These are phyloP conservation scores for Podaxis rugospora DNA, from an alignment of 768 basidiomycete species.

Conservation along the genomic window DNA sequence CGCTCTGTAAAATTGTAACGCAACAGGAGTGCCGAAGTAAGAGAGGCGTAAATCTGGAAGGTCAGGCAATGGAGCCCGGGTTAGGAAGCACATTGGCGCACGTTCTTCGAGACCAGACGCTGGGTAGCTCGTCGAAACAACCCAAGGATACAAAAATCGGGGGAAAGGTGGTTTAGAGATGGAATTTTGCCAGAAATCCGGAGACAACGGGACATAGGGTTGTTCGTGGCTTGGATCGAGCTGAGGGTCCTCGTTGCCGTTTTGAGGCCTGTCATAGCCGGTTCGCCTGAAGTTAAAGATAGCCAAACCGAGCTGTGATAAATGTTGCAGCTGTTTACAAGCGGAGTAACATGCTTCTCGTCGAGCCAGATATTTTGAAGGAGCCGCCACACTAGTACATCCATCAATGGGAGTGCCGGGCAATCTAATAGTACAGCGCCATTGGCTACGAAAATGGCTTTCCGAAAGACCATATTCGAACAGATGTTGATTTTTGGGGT, in stretches of 20 bases:
- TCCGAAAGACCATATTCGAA: slow-evolving; percentile 35
- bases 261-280: slow-evolving; percentile 15
- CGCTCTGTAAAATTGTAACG: slow-evolving; percentile 40
- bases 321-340: slow-evolving; percentile 45
- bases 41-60: slow-evolving; percentile 58
- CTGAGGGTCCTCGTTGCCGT: slow-evolving; percentile 9
- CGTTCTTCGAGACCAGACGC: slow-evolving; percentile 11
- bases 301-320: slow-evolving; percentile 45
- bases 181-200: slow-evolving; percentile 8
- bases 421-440: slow-evolving; percentile 47
- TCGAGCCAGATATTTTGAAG: slow-evolving; percentile 48
- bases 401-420: slow-evolving; percentile 35
- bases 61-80: slow-evolving; percentile 59
- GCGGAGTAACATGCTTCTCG: slow-evolving; percentile 54
- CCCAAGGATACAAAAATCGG: slow-evolving; percentile 4
- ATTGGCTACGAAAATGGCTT: slow-evolving; percentile 20
- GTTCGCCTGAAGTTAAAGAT: not conserved
- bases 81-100: slow-evolving; percentile 58
- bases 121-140: not conserved
- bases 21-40: slow-evolving; percentile 41
- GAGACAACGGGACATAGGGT: slow-evolving; percentile 1
- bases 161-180: not conserved
- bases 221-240: slow-evolving; percentile 53
- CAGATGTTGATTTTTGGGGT: slow-evolving; percentile 21
- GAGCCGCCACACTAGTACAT: slow-evolving; percentile 41